Evolutionary conservation across 805 yeast species (phyloP).

Genomic region (Saturnispora gosingensis): DNA sequence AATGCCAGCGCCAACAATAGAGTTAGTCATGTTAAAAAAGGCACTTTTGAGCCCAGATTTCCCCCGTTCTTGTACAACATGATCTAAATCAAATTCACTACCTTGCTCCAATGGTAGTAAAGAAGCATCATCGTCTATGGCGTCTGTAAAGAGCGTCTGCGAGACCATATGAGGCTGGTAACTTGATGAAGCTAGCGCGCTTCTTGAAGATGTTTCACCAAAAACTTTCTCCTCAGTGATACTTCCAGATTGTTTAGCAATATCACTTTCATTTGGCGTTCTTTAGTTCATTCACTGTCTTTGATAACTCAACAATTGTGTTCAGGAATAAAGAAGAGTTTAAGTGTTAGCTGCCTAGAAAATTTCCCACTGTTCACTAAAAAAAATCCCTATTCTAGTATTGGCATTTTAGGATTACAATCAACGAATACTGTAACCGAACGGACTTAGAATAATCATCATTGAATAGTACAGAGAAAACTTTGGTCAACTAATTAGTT

Average conservation of each 20-base stretch:
- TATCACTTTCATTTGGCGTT: neutral
- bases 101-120: neutral
- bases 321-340: neutral
- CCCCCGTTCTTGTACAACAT: neutral
- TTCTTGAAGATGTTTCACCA: neutral
- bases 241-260: neutral
- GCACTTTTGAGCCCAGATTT: constrained; percentile 67
- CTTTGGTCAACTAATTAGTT: too few relatives aligned
- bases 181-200: neutral
- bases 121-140: constrained; percentile 9
- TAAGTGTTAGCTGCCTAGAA: neutral
- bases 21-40: constrained; percentile 94
- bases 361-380: neutral
- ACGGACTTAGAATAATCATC: too few relatives aligned
- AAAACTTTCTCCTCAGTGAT: neutral
- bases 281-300: neutral
- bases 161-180: neutral
- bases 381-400: neutral
- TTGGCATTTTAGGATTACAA: neutral
- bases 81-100: neutral
- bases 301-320: neutral
- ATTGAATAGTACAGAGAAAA: too few relatives aligned
- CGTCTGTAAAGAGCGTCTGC: constrained; percentile 10
- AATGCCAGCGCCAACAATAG: constrained; percentile 92
- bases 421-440: neutral